Base-by-base conservation (phyloP, 108 stramenopile genomes). In the Fragilaria crotonensis region DNA sequence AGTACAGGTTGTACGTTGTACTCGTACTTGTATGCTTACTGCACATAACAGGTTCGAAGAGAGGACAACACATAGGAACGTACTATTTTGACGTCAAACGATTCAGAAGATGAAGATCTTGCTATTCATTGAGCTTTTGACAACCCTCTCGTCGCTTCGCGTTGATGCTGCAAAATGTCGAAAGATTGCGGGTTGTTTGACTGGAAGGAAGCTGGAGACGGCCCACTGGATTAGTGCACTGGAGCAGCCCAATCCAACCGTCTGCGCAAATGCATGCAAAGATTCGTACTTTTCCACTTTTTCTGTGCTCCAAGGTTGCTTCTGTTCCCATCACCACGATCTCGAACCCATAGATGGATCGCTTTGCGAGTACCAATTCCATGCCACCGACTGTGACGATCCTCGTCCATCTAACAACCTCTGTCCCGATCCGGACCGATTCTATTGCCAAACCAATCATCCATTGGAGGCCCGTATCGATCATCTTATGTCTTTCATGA, bases 401-500 rank as follows among this genome's bases (percentile, higher is more conserved):
- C 14, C 36, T 7, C 7, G 7, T 41, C 7, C 14, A 41, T 41
- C 36, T 41, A 7, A 41, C 14, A 41, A 41, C 36, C 36, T 41
- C 14, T 41, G 36, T 41, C 36, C 36, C 7, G 36, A 41, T 41
- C 11, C 14, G 11, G 36, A 14, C 7, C 36, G 36, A 41, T 14
- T 41, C 14, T 41, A 41, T 41, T 41, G 36, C 14, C 36, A 41
- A 41, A 41, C 36, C 14, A 14, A 41, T 41, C 36, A 41, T 11
- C 20, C 49, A 23, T 19, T 50, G 22, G 49, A 50, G 7, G 20
- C 49, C 20, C 54, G 54, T 25, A 32, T 65, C 29, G 63, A 62
- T 45, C 5, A 44, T 48, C 25, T 64, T 30, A 28, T 71, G 62
- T 45, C 60, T 25, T 25, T 51, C 57, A 45, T 44, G 27, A 47